Evolutionary conservation across 495 filamentous ascomycete genomes (phyloP).

Genomic region (Lichina pygmaea): DNA sequence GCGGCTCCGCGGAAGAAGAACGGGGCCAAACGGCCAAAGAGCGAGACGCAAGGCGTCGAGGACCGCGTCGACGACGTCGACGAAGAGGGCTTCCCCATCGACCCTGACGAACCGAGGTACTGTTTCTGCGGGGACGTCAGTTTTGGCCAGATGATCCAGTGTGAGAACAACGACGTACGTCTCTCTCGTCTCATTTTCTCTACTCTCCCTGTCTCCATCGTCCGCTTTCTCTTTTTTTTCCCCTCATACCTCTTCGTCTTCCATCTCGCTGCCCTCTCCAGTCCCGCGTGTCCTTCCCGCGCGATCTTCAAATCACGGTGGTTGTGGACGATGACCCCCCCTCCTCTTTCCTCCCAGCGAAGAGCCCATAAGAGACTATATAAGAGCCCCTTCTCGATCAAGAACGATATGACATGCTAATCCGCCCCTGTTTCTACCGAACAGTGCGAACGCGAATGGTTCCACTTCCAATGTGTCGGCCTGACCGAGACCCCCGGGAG

Average conservation of each 20-base stretch:
- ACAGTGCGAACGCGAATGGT: conserved; percentile 47
- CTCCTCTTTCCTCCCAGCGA: too few relatives aligned
- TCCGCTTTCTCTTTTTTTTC: conserved; percentile 6
- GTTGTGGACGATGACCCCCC: neutral
- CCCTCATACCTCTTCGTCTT: too few relatives aligned
- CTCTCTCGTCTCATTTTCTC: neutral
- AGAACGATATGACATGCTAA: neutral
- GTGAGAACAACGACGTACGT: conserved; percentile 72
- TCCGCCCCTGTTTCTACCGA: conserved; percentile 2
- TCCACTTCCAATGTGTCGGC: conserved; percentile 74
- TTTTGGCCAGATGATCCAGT: conserved; percentile 85
- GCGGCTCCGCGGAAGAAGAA: conserved; percentile 43
- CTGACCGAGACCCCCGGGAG: conserved; percentile 46
- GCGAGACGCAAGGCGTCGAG: conserved; percentile 9
- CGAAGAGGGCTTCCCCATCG: conserved; percentile 50
- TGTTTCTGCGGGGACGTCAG: conserved; percentile 82
- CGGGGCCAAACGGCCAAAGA: conserved; percentile 21
- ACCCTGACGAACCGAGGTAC: conserved; percentile 68
- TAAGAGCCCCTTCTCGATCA: neutral
- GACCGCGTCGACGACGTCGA: conserved; percentile 8
- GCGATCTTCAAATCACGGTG: too few relatives aligned
- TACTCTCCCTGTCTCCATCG: neutral
- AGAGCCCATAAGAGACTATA: too few relatives aligned
- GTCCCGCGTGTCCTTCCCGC: neutral
- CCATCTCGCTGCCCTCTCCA: neutral